phyloP scores from a whole-genome alignment of 441 rosid genomes.

The Croton setiger region DNA sequence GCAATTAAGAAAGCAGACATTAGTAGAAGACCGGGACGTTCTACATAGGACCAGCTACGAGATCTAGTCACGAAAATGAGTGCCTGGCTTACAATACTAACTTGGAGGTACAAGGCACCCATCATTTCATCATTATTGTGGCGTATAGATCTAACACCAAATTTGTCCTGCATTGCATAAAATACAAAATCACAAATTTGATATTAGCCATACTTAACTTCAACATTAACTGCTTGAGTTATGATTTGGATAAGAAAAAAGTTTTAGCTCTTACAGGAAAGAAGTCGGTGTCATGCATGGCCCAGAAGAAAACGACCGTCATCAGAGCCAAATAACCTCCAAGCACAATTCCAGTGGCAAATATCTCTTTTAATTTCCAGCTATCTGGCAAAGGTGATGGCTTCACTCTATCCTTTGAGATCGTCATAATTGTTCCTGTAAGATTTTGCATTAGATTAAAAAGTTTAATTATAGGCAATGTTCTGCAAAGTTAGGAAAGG shows the following conservation, averaged over 20 bases:
- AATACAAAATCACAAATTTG: background rate
- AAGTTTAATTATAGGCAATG: background rate
- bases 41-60: slow-evolving; percentile 84
- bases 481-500: background rate
- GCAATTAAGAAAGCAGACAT: slow-evolving; percentile 56
- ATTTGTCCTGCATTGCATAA: slow-evolving; percentile 49
- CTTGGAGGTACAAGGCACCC: slow-evolving; percentile 90
- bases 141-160: slow-evolving; percentile 50
- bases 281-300: slow-evolving; percentile 57
- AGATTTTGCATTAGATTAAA: background rate
- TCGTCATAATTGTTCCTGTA: slow-evolving; percentile 83
- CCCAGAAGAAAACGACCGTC: slow-evolving; percentile 85
- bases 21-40: slow-evolving; percentile 72
- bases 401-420: slow-evolving; percentile 87
- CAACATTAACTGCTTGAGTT: background rate
- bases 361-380: slow-evolving; percentile 87
- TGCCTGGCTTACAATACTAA: slow-evolving; percentile 93
- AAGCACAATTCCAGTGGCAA: slow-evolving; percentile 78
- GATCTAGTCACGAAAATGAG: slow-evolving; percentile 86
- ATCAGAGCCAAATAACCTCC: slow-evolving; percentile 79
- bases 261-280: slow-evolving; percentile 44
- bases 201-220: background rate
- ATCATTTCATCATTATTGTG: slow-evolving; percentile 47
- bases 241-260: background rate
- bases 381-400: slow-evolving; percentile 92